Evolutionary conservation across 441 rosid species (phyloP), one percentile per base, ranked within the genome.

Genomic region (Euphorbia celastroides): DNA sequence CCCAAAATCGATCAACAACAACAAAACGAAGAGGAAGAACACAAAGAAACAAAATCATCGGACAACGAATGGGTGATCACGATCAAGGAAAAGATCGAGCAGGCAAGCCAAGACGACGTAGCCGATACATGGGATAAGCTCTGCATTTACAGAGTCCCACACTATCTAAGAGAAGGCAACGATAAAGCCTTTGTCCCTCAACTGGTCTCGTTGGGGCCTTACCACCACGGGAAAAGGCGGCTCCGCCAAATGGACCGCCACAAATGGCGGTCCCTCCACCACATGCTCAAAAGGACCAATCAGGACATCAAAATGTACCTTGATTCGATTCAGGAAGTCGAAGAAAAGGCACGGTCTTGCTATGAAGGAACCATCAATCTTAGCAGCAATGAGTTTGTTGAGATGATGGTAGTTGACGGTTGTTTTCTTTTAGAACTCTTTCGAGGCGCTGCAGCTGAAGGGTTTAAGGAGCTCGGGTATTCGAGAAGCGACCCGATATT

Each of bases 371-470:
- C 72, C 5, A 73, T 82, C 3, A 25, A 65, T 57, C 79, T 90
- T 7, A 79, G 74, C 64, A 86, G 93, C 74, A 88, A 85, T 25
- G 92, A 88, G 7, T 90, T 93, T 48, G 84, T 77, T 2, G 96
- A 90, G 66, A 93, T 88, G 95, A 82, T 90, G 81, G 96, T 88
- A 19, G 88, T 88, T 48, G 97, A 93, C 69, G 94, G 96, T 17
- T 87, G 93, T 76, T 93, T 93, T 48, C 73, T 78, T 9, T 84
- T 93, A 26, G 95, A 90, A 77, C 86, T 90, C 8, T 87, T 88
- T 62, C 76, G 83, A 13, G 97, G 98, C 13, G 89, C 78, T 22
- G 89, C 79, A 12, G 89, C 79, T 16, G 89, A 77, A 46, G 95
- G 95, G 62, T 89, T 90, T 75, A 55, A 68, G 0, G 67, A 76